Base-by-base conservation (phyloP, 1,284 basidiomycete species). In the Cryptococcus depauperatus region DNA sequence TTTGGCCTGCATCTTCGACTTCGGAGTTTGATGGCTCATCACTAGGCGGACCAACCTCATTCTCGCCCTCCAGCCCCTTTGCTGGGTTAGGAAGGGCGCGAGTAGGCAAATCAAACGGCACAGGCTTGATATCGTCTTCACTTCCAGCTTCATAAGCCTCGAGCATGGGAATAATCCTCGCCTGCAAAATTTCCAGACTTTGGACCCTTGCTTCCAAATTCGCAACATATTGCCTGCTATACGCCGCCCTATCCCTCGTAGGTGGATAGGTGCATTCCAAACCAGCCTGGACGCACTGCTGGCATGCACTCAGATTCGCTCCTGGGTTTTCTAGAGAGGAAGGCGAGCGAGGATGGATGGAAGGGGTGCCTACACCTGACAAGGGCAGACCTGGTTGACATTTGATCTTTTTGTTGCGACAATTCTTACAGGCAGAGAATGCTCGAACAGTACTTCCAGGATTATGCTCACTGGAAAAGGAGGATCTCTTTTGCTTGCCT, bases 1-100 rank as follows among this genome's bases (percentile, higher is more conserved):
- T 78, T 63, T 89, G 86, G 18, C 86, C 87, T 60, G 86, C 83
- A 22, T 83, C 81, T 62, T 87, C 84, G 7, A 41, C 37, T 13
- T 51, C 48, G 5, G 35, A 32, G 40, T 42, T 57, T 76, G 73
- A 54, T 78, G 75, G 72, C 38, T 54, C 54, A 30, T 60, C 64
- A 22, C 52, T 51, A 81, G 84, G 63, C 77, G 73, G 50, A 74
- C 75, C 49, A 74, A 69, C 73, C 46, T 57, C 73, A 5, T 23
- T 28, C 16, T 41, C 37, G 5, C 38, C 38, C 28, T 18, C 28
- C 26, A 11, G 9, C 29, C 29, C 16, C 21, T 22, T 22, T 14
- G 35, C 16, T 0, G 21, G 35, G 21, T 21, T 22, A 5, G 35
- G 35, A n/a, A n/a, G n/a, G n/a, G n/a, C n/a, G n/a, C n/a, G n/a